Evolutionary conservation across 352 stramenopile genomes (phyloP).

Genomic region (Pythium chondricola): DNA sequence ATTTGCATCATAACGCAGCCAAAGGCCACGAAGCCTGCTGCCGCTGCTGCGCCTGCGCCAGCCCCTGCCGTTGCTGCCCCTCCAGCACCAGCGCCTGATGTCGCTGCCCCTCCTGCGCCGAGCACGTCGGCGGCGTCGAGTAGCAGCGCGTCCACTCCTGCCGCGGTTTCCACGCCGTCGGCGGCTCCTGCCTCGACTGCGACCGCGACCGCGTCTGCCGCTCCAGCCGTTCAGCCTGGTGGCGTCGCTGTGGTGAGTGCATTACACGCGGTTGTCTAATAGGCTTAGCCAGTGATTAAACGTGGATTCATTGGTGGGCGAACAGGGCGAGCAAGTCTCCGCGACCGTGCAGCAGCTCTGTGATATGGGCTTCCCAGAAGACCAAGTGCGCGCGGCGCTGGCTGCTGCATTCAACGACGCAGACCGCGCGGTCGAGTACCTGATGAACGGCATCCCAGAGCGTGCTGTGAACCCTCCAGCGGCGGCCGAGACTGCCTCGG

Average conservation of each 20-base stretch:
- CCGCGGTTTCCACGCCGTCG: slow-evolving; percentile 65
- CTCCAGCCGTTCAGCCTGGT: slow-evolving; percentile 10
- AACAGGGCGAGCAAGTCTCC: slow-evolving; percentile 44
- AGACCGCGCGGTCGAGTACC: slow-evolving; percentile 81
- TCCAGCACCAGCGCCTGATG: slow-evolving; percentile 17
- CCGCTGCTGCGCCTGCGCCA: slow-evolving; percentile 22
- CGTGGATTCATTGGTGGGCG: too few relatives aligned
- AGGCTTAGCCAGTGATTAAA: not conserved
- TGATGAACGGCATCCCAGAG: slow-evolving; percentile 85
- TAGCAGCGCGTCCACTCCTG: slow-evolving; percentile 46
- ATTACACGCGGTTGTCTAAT: not conserved
- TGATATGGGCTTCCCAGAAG: slow-evolving; percentile 87
- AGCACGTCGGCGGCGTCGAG: slow-evolving; percentile 73
- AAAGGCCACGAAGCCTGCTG: slow-evolving; percentile 45
- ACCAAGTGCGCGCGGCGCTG: slow-evolving; percentile 72
- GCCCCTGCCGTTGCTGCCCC: slow-evolving; percentile 15
- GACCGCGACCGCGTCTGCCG: slow-evolving; percentile 23
- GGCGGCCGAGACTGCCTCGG: slow-evolving; percentile 13
- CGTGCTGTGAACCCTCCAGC: slow-evolving; percentile 27
- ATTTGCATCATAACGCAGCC: slow-evolving; percentile 34
- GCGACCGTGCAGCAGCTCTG: slow-evolving; percentile 65
- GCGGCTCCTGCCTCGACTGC: slow-evolving; percentile 36
- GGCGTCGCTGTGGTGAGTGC: slow-evolving; percentile 20
- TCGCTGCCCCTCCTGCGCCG: slow-evolving; percentile 24
- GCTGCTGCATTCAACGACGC: slow-evolving; percentile 84